phyloP scores from a whole-genome alignment of 2,329 filamentous ascomycete genomes.

The Penicillium frequentans region DNA sequence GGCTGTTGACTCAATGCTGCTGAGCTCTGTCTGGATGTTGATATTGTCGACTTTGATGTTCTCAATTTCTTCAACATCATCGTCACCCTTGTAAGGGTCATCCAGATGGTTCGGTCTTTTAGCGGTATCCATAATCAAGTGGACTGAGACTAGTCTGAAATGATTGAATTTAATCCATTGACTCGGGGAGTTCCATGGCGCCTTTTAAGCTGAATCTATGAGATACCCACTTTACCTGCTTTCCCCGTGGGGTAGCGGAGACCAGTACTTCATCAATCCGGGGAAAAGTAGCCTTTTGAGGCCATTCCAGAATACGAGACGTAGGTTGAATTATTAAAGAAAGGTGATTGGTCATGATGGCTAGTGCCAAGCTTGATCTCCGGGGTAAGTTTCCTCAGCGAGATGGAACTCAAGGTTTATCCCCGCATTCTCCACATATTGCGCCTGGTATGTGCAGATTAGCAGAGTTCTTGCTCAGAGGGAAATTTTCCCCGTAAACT shows the following conservation, averaged over 20 bases:
- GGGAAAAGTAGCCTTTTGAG: neutral
- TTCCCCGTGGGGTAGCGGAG: neutral
- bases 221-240: neutral
- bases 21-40: conserved; percentile 6
- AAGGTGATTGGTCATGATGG: neutral
- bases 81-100: neutral
- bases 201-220: neutral
- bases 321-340: neutral
- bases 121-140: neutral
- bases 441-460: no score
- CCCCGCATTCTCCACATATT: neutral
- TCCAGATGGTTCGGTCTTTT: neutral
- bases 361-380: neutral
- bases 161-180: neutral
- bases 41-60: neutral
- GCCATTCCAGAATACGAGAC: neutral
- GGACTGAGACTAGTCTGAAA: neutral
- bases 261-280: neutral
- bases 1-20: conserved; percentile 9
- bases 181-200: neutral
- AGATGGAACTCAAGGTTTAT: neutral
- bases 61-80: conserved; percentile 11
- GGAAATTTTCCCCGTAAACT: neutral
- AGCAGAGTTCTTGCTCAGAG: neutral
- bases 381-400: neutral